Percentiles rank a stretch among this genome's conserved stretches.
phyloP scores from a whole-genome alignment of 225 moss, liverwort and hornwort genomes.

The Physcomitrium patens region DNA sequence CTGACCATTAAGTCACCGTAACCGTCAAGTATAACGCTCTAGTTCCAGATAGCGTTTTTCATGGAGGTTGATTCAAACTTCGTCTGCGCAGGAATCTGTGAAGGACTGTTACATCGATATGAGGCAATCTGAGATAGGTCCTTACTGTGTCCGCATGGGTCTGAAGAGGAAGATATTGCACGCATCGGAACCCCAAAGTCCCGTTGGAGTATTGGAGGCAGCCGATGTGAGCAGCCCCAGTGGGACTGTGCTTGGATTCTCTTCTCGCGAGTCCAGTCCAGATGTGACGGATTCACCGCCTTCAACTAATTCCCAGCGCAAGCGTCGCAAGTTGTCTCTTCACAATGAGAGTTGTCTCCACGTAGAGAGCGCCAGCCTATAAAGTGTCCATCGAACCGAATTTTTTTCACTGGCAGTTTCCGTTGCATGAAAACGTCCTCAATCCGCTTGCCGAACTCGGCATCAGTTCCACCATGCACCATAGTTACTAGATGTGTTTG shows the following conservation, averaged over 20 bases:
- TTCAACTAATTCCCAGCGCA: neutral
- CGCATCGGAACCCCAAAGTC: constrained; percentile 76
- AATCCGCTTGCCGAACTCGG: too few species aligned
- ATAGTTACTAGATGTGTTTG: too few species aligned
- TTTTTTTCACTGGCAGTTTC: too few species aligned
- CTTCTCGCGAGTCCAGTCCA: constrained; percentile 90
- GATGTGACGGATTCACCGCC: constrained; percentile 36
- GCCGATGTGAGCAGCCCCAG: constrained; percentile 73
- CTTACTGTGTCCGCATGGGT: constrained; percentile 30
- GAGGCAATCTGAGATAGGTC: constrained; percentile 55
- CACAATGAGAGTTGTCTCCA: constrained; percentile 31
- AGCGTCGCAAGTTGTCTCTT: constrained; percentile 50
- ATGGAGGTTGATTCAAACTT: fast-evolving
- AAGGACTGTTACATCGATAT: constrained; percentile 65
- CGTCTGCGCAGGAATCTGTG: constrained; percentile 43
- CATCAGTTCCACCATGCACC: too few species aligned
- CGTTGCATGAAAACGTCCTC: too few species aligned
- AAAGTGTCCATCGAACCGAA: too few species aligned
- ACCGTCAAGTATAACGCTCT: too few species aligned
- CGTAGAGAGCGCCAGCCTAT: neutral
- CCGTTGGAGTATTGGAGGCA: constrained; percentile 96
- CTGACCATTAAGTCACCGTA: neutral
- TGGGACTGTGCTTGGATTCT: constrained; percentile 78
- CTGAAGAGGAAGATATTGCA: constrained; percentile 58
- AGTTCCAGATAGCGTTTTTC: neutral